Base-by-base conservation (phyloP, 331 rosid genomes). In the Quercus lobata region DNA sequence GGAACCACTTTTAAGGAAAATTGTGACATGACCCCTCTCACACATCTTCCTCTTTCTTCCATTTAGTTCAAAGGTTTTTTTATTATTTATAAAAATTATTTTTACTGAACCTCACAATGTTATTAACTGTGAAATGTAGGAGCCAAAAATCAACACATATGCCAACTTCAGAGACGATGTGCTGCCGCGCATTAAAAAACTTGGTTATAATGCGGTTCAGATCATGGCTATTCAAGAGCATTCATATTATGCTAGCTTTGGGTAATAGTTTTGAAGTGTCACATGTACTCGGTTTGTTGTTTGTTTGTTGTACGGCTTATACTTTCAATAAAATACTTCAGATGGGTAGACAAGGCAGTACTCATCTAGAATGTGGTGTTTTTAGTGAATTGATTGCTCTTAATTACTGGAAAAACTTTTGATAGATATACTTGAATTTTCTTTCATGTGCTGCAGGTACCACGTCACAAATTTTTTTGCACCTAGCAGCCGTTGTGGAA, bases 201-300 rank as follows among this genome's bases (percentile, higher is more conserved):
- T 96, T 83, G 99, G 99, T 72, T 96, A 96, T 83, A 96, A 96
- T 88, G 97, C 98, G 77, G 98, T 96, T 79, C 98, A 94, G 88
- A 90, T 94, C 76, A 94, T 94, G 98, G 98, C 98, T 82, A 89
- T 94, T 76, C 98, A 94, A 86, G 98, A 94, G 81, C 98, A 94
- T 84, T 87, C 98, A 76, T 94, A 94, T 79, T 94, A 94, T 83
- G 98, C 98, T 71, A 89, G 98, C 91, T 94, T 94, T 87, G 98
- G 98, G 98, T 94, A 87, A 75, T 75, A 72, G 76, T 74, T 70
- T 76, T 73, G 78, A 68, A 34, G 49, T 25, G n/a, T 72, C 78
- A 63, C 41, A 75, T 86, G 25, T 68, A 29, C 22, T 73, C 77
- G 3, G 7, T 35, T 37, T 66, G 37, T 25, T 18, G 56, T 54